These are phyloP conservation scores for Populus nigra DNA, from an alignment of 345 rosid species.

Conservation along the genomic window DNA sequence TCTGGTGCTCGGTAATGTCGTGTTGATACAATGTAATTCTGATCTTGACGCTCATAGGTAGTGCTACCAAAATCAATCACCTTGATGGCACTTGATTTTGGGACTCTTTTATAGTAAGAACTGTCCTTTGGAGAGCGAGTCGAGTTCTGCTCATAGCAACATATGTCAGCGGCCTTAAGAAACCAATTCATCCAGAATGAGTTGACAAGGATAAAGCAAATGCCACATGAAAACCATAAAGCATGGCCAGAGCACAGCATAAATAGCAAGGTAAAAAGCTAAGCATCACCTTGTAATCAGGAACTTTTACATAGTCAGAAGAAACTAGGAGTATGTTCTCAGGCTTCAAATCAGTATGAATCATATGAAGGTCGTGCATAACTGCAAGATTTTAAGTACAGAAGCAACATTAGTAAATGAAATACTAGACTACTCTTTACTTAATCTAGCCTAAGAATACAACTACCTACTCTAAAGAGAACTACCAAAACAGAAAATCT, in stretches of 20 bases:
- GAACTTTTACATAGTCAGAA: constrained; percentile 69
- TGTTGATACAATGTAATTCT: constrained; percentile 30
- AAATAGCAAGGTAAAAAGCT: constrained; percentile 1
- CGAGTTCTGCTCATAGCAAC: constrained; percentile 41
- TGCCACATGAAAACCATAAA: neutral
- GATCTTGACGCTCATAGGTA: constrained; percentile 29
- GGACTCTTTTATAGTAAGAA: constrained; percentile 62
- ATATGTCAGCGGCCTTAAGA: neutral
- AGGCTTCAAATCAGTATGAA: constrained; percentile 88
- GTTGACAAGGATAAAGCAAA: neutral
- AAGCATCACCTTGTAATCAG: constrained; percentile 62
- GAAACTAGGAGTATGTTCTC: constrained; percentile 79
- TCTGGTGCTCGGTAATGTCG: constrained; percentile 49
- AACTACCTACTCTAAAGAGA: neutral
- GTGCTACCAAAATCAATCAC: constrained; percentile 38
- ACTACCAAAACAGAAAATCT: neutral
- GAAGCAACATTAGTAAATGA: constrained; percentile 17
- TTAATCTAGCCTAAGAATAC: constrained; percentile 17
- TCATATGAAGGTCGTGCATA: constrained; percentile 81
- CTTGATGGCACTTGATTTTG: constrained; percentile 44
- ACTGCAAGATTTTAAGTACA: constrained; percentile 44
- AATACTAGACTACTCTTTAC: neutral
- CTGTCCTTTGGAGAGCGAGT: constrained; percentile 57
- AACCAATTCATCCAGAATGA: neutral
- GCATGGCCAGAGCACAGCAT: neutral